Evolutionary conservation across 106 monocot species (phyloP).

Genomic region (Phalaenopsis aphrodite): DNA sequence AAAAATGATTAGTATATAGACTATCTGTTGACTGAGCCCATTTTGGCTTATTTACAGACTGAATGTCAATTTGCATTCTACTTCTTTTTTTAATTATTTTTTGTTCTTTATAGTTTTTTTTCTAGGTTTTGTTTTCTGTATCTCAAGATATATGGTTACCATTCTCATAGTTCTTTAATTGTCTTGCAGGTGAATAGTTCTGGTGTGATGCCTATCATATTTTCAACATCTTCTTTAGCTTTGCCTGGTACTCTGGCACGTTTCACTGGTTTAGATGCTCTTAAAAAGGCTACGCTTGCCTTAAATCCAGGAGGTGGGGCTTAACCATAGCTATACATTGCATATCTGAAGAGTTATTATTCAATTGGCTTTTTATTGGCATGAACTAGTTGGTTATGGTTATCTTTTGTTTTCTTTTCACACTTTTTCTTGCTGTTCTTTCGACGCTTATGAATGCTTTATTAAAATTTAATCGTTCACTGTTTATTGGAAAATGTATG

Average conservation of each 20-base stretch:
- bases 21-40: not conserved
- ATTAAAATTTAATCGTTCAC: not conserved
- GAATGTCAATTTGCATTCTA: not conserved
- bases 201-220: conserved; percentile 99
- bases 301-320: conserved; percentile 85
- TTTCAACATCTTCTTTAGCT: conserved; percentile 94
- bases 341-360: not conserved
- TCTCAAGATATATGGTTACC: not conserved
- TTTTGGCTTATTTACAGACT: not conserved
- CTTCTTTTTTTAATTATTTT: not conserved
- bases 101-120: not conserved
- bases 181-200: conserved; percentile 84
- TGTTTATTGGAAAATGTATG: not conserved
- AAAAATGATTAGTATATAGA: not conserved
- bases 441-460: not conserved
- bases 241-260: conserved; percentile 89
- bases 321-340: too few species aligned
- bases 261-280: conserved; percentile 77
- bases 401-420: not conserved
- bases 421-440: not conserved
- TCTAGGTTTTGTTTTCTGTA: not conserved
- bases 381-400: not conserved
- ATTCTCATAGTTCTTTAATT: not conserved
- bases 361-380: not conserved
- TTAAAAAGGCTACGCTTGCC: conserved; percentile 82